Evolutionary conservation across 176 grass and related monocot species (phyloP), one percentile per base, ranked within the genome.

Genomic region (Juncus inflexus): DNA sequence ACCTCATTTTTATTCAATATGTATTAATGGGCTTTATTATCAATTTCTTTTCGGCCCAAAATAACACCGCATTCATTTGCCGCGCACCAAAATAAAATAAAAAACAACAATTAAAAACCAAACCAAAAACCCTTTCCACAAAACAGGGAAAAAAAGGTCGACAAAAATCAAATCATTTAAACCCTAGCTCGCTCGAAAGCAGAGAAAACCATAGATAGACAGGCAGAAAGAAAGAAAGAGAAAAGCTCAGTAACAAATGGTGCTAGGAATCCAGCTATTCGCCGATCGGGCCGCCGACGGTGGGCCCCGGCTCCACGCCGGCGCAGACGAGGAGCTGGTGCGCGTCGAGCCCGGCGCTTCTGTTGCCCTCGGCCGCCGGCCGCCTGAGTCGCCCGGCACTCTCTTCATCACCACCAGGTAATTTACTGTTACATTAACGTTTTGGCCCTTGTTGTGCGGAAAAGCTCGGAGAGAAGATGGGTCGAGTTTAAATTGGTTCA

Each of bases 361-460:
- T 15, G 47, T 92, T 60, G 88, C 64, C 38, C 47, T 99, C 5
- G 85, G 78, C 61, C 11, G 52, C 72, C 85, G 82, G 2, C 43
- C 67, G 37, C 72, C 77, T 64, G 89, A 92, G 64, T 28, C 80
- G 3, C 72, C 72, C 28, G 89, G 94, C 6, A 99, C 89, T 36
- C 89, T 99, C 12, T 92, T 84, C 61, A 50, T 99, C 75, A 86
- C 94, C 79, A 82, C 75, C 7, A 89, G 75, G 94, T 99, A 81
- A 2, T 14, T 13, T 12, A 2, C 38, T 2, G 6, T 5, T 35
- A 7, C 50, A 11, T 43, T 6, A 47, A 5, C 43, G 6, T 47
- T 47, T 47, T 47, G 4, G 43, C 43, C 43, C 2, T 47, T 47
- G 1, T 9, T 47, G 43, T 47, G 43, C 2, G 19, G 19, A 28